Evolutionary conservation across 805 yeast genomes (phyloP), one percentile per base, ranked within the genome.

Genomic region (Saccharomyces kudriavzevii): DNA sequence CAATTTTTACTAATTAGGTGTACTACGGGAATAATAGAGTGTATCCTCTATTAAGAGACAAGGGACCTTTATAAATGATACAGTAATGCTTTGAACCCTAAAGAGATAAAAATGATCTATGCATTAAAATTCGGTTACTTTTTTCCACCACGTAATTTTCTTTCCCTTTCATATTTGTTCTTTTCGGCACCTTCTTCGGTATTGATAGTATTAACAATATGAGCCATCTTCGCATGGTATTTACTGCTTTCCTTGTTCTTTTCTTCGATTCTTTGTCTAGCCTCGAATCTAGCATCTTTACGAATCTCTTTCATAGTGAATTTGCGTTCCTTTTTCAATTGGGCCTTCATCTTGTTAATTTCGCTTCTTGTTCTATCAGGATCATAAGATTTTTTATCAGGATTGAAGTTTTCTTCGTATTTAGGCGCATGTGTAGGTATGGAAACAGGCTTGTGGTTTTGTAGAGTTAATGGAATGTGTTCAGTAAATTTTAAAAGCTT

Each of bases 111-210:
- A 45, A 29, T 22, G 47, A 24, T 27, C 9, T 11, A 46, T 45
- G 28, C 29, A 17, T 50, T 25, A 28, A 25, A 40, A 53, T n/a
- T 50, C n/a, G 48, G 52, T 49, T 59, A 70, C 55, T 67, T 70
- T 60, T 76, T 76, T 45, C 76, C 73, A 66, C 79, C 80, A 63
- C 90, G 79, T 56, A 75, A 74, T 67, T 78, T 82, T 76, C 82
- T 87, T 66, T 91, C 97, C 56, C 90, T 79, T 67, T 90, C 97
- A 70, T 92, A 92, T 61, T 84, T 84, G 69, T 94, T 91, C 77
- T 89, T 87, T 67, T 89, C 97, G 4, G 94, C 88, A 65, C 98
- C 98, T 76, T 92, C 97, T 62, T 86, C 90, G 4, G 97, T 90
- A 58, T 87, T 87, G 64, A 94, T 89, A 52, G 91, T 81, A 62